Base-by-base conservation (phyloP, 495 filamentous ascomycete species). In the Platismatia glauca region DNA sequence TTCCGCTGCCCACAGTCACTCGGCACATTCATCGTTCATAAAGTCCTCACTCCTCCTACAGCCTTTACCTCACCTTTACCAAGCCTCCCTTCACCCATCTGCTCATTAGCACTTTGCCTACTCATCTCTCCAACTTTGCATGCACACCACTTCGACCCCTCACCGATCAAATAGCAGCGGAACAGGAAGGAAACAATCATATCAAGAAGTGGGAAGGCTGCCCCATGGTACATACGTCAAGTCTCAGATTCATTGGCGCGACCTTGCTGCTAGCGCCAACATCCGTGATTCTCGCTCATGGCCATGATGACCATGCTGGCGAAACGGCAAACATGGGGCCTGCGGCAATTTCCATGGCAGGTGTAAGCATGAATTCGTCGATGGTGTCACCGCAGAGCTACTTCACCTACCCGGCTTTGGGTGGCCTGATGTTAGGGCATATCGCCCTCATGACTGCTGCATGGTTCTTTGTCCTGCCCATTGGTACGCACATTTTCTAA, bases 391-490 rank as follows among this genome's bases (percentile, higher is more conserved):
- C 73, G 2, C 74, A 78, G 63, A 95, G 85, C 66, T 98, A 97
- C 76, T 96, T 94, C 70, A 78, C 82, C 7, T 83, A 88, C 64
- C 73, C 78, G 7, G 84, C 88, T 41, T 81, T 90, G 68, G 78
- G 78, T 38, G 78, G 80, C 9, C 75, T 85, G 58, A 88, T 98
- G 69, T 77, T 88, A 55, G 84, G 80, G 37, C 94, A 98, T 71
- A 90, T 96, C 52, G 77, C 73, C 5, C 75, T 95, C 46, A 95
- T 96, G 89, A 76, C 86, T 20, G 39, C 89, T 22, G 84, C 79
- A 18, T 98, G 94, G 94, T 80, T 91, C 55, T 83, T 96, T 56
- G 69, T 96, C 58, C 79, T 98, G 57, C 93, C 94, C 37, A 74
- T 87, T 68, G 85, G 91, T 95, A 78, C 73, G 86, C 48, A 5